Evolutionary conservation across 805 yeast species (phyloP).

Genomic region (Brettanomyces anomalus): DNA sequence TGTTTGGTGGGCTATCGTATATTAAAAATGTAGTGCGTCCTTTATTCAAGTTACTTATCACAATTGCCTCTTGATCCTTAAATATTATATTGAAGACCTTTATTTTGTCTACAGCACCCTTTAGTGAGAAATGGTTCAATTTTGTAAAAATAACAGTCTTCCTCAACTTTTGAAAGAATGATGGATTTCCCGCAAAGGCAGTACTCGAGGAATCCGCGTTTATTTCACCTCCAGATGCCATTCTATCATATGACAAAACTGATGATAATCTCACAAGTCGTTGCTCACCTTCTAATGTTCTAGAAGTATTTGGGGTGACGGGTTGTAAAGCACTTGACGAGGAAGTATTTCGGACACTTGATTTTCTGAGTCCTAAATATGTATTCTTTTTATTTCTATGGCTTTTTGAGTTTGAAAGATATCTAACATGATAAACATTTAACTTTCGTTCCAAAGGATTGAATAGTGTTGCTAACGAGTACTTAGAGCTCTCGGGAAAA

Average conservation of each 20-base stretch:
- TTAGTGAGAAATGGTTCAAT: constrained; percentile 35
- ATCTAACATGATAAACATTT: constrained; percentile 48
- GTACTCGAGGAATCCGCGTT: constrained; percentile 19
- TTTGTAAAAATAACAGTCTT: constrained; percentile 69
- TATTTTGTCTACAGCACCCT: constrained; percentile 23
- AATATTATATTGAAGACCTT: constrained; percentile 32
- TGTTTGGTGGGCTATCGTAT: constrained; percentile 29
- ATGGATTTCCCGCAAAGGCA: constrained; percentile 9
- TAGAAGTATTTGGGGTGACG: constrained; percentile 34
- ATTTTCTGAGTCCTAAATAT: constrained; percentile 13
- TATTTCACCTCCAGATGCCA: constrained; percentile 32
- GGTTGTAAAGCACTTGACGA: constrained; percentile 12
- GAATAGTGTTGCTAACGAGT: constrained; percentile 47
- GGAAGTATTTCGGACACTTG: constrained; percentile 19
- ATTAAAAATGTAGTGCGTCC: constrained; percentile 42
- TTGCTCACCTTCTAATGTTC: constrained; percentile 30
- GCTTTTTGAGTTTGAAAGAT: constrained; percentile 20
- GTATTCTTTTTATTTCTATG: constrained; percentile 9
- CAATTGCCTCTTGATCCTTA: constrained; percentile 53
- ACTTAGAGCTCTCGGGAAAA: constrained; percentile 37
- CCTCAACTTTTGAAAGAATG: constrained; percentile 29
- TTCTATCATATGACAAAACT: constrained; percentile 34
- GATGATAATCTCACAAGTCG: constrained; percentile 29
- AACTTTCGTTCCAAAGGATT: constrained; percentile 37
- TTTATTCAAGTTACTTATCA: constrained; percentile 37